Base-by-base conservation (phyloP, 2,329 filamentous ascomycete genomes). In the Fusarium poae region DNA sequence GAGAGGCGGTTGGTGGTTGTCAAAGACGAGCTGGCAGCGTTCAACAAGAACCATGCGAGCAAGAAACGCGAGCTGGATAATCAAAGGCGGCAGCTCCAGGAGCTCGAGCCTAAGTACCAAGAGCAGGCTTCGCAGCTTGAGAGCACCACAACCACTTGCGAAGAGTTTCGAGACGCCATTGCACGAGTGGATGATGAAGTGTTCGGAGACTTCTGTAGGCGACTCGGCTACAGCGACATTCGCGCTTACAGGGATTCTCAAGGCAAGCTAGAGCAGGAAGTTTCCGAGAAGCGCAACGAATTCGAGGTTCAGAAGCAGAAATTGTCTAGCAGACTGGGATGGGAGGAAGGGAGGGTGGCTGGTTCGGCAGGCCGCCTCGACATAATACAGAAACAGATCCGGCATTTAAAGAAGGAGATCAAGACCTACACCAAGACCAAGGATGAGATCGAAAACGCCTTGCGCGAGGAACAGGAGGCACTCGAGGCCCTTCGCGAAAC, bases 161-260 rank as follows among this genome's bases (percentile, higher is more conserved):
- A 84, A 30, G 83, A 86, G 73, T 86, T 87, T 72, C 81, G 83
- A 62, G 79, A 81, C 49, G 88, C 91, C 2, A 92, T 98, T 64
- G 88, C 91, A 43, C 86, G 88, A 56, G 92, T 97, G 20, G 94
- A 97, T 77, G 96, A 99, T 77, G 87, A 94, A 72, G 86, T 99
- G 30, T 99, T 97, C 78, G 85, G 85, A 23, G 85, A 85, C 40
- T 99, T 99, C 81, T 99, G 96, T 81, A 87, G 89, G 72, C 89
- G 92, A 57, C 88, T 97, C 21, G 93, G 94, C 1, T 98, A 97
- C 77, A 85, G 88, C 60, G 91, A 97, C 74, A 97, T 99, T 68
- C 92, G 95, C 61, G 92, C 93, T 60, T 99, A 98, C 75, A 94
- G 98, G 77, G 91, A 91, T 27, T 94, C 97, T 71, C 96, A 98